Evolutionary conservation across 495 filamentous ascomycete genomes (phyloP).

Genomic region (Neurospora pannonica): DNA sequence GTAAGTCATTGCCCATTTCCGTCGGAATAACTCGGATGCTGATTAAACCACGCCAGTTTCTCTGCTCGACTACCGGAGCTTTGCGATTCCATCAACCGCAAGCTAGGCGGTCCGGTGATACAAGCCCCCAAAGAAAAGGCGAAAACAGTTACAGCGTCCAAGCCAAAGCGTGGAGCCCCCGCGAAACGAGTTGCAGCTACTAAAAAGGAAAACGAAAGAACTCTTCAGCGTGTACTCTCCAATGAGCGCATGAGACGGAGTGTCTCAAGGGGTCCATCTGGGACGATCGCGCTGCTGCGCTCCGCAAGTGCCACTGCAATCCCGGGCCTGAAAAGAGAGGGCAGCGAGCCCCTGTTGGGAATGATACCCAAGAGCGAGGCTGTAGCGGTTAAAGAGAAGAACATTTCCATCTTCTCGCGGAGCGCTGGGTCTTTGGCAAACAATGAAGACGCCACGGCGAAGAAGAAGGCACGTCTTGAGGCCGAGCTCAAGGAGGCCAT

Average conservation of each 20-base stretch:
- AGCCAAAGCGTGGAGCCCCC: constrained; percentile 46
- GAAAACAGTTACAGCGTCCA: constrained; percentile 26
- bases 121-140: constrained; percentile 46
- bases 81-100: constrained; percentile 70
- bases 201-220: constrained; percentile 47
- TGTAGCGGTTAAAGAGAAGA: constrained; percentile 27
- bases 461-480: constrained; percentile 66
- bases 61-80: constrained; percentile 71
- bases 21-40: neutral
- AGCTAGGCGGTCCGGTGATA: constrained; percentile 68
- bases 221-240: constrained; percentile 61
- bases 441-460: constrained; percentile 50
- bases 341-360: constrained; percentile 48
- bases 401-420: constrained; percentile 14
- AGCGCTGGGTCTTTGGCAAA: constrained; percentile 12
- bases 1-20: constrained; percentile 35
- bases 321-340: constrained; percentile 53
- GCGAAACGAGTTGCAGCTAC: constrained; percentile 40
- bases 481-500: constrained; percentile 81
- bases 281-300: constrained; percentile 51
- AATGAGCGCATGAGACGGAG: constrained; percentile 50
- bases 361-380: constrained; percentile 38
- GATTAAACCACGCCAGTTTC: constrained; percentile 43
- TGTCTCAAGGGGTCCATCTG: constrained; percentile 41
- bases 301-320: constrained; percentile 56